Base-by-base conservation (phyloP, 169 alveolate genomes). In the Eimeria maxima region DNA sequence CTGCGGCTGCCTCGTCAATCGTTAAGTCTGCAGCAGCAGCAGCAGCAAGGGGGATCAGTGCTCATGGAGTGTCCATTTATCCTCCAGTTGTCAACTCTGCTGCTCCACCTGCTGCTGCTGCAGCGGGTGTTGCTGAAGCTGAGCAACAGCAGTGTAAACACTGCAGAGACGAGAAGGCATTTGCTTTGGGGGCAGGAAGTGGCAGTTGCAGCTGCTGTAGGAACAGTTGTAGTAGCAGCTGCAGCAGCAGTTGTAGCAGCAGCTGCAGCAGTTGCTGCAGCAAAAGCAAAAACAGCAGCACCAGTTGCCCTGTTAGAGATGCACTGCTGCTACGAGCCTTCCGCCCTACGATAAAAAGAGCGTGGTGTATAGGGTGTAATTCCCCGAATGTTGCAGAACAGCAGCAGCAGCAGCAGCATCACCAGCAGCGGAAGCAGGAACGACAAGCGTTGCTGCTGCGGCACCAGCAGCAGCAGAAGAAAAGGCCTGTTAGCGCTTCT, bases 51-150 rank as follows among this genome's bases (percentile, higher is more conserved):
- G 16, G 16, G 16, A 53, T 53, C 10, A 8, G 42, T 67, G 76
- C 76, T 10, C 84, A 45, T 11, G 84, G 55, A 29, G 84, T 44
- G 10, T 0, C 55, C 4, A 29, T 13, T 22, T 13, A 22, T 67
- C 24, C 76, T 67, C 76, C 38, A 67, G 33, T 24, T 67, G 76
- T 0, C 38, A 27, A 2, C 8, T 53, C 20, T 53, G 76, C 76
- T 67, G 76, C 76, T 20, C 33, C 76, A 24, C 44, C 76, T 67
- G 76, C 76, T 67, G 27, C 76, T 67, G 76, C 76, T 27, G 44
- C 76, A 67, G 33, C 76, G 22, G 33, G 16, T 27, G 27, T 29
- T 67, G 60, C 60, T 53, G 60, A 1, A 11, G 60, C 60, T 53
- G 60, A 7, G 60, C 60, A 67, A 10, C 76, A 27, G 76, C 38